phyloP scores from a whole-genome alignment of 768 basidiomycete genomes.

The Termitomyces heimii region DNA sequence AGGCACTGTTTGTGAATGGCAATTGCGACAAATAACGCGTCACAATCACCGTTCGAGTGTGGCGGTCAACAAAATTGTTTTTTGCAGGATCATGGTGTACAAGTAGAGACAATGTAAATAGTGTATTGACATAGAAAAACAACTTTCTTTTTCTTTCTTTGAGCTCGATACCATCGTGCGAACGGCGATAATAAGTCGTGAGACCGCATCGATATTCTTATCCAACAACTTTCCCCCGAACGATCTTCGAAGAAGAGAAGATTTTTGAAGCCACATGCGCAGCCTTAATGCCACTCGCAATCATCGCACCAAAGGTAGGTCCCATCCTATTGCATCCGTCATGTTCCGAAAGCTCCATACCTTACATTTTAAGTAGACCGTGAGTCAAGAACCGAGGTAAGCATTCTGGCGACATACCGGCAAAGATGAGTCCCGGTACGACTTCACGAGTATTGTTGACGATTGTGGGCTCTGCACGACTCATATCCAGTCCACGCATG shows the following conservation, averaged over 20 bases:
- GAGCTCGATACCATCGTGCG: not conserved
- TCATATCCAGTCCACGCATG: constrained; percentile 80
- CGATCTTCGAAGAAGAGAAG: constrained; percentile 41
- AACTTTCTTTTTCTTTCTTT: not conserved
- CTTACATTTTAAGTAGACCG: constrained; percentile 24
- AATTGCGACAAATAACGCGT: constrained; percentile 7
- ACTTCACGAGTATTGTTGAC: constrained; percentile 76
- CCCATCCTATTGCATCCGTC: constrained; percentile 77
- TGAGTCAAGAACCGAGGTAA: not conserved
- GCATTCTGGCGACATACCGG: constrained; percentile 36
- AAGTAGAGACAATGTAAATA: not conserved
- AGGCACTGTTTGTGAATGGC: not conserved
- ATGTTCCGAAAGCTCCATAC: constrained; percentile 81
- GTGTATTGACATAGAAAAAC: not conserved
- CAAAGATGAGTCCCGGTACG: constrained; percentile 67
- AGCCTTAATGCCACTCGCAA: constrained; percentile 69
- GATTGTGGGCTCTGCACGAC: constrained; percentile 75
- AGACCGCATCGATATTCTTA: constrained; percentile 4
- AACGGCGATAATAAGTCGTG: not conserved
- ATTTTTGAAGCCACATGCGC: constrained; percentile 58
- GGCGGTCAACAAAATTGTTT: not conserved
- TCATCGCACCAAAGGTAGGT: constrained; percentile 79
- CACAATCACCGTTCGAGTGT: not conserved
- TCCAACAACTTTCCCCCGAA: constrained; percentile 51
- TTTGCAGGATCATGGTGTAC: not conserved